Conservation (phyloP, 345 rosid genomes). For the Bruguiera gymnorhiza region DNA sequence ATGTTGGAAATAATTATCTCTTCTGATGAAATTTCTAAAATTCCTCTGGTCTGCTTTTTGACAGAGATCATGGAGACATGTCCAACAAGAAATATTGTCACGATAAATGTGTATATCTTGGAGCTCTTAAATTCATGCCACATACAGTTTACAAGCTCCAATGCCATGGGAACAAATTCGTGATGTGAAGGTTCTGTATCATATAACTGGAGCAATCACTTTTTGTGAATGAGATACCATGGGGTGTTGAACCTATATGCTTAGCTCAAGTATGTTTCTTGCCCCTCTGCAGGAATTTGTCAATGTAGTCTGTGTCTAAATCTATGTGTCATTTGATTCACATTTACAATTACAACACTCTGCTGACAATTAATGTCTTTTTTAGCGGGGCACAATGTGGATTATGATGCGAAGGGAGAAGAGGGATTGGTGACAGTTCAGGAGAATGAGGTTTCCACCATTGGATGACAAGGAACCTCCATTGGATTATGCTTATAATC, state of each 20-base stretch:
- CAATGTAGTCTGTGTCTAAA: background rate
- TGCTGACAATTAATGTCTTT: constrained; percentile 7
- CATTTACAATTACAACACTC: background rate
- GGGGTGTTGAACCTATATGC: constrained; percentile 98
- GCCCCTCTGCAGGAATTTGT: background rate
- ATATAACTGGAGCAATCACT: constrained; percentile 94
- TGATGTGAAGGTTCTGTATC: constrained; percentile 90
- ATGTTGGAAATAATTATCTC: background rate
- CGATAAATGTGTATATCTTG: constrained; percentile 96
- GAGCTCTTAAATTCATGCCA: constrained; percentile 94
- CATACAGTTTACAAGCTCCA: constrained; percentile 97
- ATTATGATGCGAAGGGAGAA: constrained; percentile 99
- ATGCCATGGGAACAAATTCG: constrained; percentile 99
- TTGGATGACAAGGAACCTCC: constrained; percentile 99
- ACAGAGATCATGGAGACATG: constrained; percentile 99
- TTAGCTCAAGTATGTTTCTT: constrained; percentile 72
- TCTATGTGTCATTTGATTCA: no score
- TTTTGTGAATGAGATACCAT: constrained; percentile 94
- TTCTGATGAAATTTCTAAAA: background rate
- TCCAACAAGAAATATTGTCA: constrained; percentile 94
- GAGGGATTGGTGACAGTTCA: constrained; percentile 97
- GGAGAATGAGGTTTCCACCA: constrained; percentile 98
- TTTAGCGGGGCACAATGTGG: constrained; percentile 99
- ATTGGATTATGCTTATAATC: constrained; percentile 93
- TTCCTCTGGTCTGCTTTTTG: constrained; percentile 1